These are phyloP conservation scores for Triticum turgidum DNA, from an alignment of 176 grass and related monocot genomes.

Conservation along the genomic window DNA sequence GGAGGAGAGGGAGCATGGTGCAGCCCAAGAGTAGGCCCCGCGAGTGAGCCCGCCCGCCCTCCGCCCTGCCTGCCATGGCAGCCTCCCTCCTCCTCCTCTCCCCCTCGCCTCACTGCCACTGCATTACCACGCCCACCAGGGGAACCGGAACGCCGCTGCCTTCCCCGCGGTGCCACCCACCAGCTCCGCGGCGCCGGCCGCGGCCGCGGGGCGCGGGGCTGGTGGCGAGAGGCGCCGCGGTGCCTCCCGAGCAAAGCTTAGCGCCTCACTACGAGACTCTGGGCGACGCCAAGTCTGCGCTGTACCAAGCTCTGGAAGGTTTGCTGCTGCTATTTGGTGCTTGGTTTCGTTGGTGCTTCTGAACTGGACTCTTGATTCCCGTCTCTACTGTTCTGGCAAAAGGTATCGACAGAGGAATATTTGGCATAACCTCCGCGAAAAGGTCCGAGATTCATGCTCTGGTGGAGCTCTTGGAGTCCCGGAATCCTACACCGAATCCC, in stretches of 20 bases:
- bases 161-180: too few relatives aligned
- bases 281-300: constrained; percentile 45
- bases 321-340: background rate
- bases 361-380: background rate
- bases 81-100: constrained; percentile 20
- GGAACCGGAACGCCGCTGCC: background rate
- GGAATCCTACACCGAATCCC: constrained; percentile 75
- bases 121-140: constrained; percentile 5
- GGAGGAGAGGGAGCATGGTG: background rate
- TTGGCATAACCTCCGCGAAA: constrained; percentile 67
- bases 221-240: background rate
- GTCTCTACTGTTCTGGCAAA: background rate
- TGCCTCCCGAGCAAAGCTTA: constrained; percentile 26
- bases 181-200: background rate
- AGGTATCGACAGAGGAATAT: constrained; percentile 73
- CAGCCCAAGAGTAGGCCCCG: constrained; percentile 2
- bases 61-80: constrained; percentile 15
- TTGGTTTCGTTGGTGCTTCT: background rate
- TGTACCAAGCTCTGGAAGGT: constrained; percentile 55
- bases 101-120: background rate
- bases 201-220: background rate
- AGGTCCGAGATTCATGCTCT: constrained; percentile 69
- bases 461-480: constrained; percentile 71
- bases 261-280: background rate
- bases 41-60: background rate